Evolutionary conservation across 352 stramenopile species (phyloP).

Genomic region (Phytophthora pini): DNA sequence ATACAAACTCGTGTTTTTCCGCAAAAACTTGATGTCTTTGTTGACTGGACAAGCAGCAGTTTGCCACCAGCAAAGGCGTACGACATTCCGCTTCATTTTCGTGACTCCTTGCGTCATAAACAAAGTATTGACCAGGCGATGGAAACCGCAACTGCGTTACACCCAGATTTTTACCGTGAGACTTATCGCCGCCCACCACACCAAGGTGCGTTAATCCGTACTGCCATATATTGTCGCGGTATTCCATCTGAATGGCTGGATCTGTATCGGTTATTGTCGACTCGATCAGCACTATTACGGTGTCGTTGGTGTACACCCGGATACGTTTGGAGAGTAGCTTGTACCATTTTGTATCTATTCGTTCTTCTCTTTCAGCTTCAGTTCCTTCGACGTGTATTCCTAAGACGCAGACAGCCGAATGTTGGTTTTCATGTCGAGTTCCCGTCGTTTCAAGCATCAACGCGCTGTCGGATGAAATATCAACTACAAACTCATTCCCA

Average conservation of each 20-base stretch:
- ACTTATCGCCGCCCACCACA: conserved; percentile 5
- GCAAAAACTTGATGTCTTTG: conserved; percentile 13
- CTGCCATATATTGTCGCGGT: conserved; percentile 13
- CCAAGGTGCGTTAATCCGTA: conserved; percentile 23
- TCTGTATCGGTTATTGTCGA: conserved; percentile 14
- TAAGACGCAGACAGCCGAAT: conserved; percentile 14
- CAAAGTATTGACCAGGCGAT: conserved; percentile 23
- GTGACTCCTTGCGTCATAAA: conserved; percentile 12
- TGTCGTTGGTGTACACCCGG: conserved; percentile 22
- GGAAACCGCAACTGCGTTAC: conserved; percentile 21
- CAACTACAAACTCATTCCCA: conserved; percentile 18
- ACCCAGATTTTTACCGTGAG: conserved; percentile 4
- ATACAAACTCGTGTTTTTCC: conserved; percentile 11
- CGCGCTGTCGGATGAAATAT: conserved; percentile 1
- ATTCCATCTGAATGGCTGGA: conserved; percentile 26
- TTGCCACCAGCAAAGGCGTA: conserved; percentile 11
- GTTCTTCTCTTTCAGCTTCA: conserved; percentile 10
- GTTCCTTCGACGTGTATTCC: conserved; percentile 20
- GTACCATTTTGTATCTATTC: conserved; percentile 20
- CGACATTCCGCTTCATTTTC: conserved; percentile 4
- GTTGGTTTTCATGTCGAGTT: background rate
- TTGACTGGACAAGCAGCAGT: conserved; percentile 21
- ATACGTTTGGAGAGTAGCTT: conserved; percentile 20
- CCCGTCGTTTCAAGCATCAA: background rate
- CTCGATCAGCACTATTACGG: conserved; percentile 19